phyloP scores from a whole-genome alignment of 306 rosid species.

The Cicer pinnatifidum region DNA sequence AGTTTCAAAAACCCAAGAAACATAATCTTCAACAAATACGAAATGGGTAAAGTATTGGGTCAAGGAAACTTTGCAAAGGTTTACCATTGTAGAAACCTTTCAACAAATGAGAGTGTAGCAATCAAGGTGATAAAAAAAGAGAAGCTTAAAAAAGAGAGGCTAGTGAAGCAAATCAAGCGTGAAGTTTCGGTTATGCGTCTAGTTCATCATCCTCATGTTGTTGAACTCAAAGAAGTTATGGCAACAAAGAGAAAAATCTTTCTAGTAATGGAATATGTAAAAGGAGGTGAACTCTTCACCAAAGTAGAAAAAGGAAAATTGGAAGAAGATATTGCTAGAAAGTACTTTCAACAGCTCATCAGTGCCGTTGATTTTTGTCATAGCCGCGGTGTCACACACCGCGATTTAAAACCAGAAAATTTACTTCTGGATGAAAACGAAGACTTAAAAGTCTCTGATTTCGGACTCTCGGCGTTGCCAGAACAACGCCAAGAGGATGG shows the following conservation, averaged over 20 bases:
- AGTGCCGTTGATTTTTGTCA: constrained; percentile 82
- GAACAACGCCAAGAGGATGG: constrained; percentile 75
- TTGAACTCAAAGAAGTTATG: constrained; percentile 83
- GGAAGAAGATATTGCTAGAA: constrained; percentile 63
- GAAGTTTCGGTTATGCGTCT: constrained; percentile 80
- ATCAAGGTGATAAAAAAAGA: constrained; percentile 74
- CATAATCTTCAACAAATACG: constrained; percentile 70
- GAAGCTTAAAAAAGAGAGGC: constrained; percentile 64
- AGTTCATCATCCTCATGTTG: constrained; percentile 76
- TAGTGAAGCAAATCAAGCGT: constrained; percentile 70
- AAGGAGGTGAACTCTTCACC: constrained; percentile 70
- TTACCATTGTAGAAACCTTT: constrained; percentile 54
- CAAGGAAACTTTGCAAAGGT: constrained; percentile 89
- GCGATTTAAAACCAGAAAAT: constrained; percentile 85
- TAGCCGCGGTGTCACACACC: constrained; percentile 81
- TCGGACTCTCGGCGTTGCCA: constrained; percentile 76
- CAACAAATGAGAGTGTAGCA: constrained; percentile 69
- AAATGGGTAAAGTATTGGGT: constrained; percentile 74
- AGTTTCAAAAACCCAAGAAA: constrained; percentile 34
- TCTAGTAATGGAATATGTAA: constrained; percentile 70
- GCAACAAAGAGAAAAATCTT: constrained; percentile 76
- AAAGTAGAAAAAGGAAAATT: constrained; percentile 64
- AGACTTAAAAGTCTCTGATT: constrained; percentile 78
- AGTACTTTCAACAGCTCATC: constrained; percentile 70
- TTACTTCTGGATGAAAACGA: constrained; percentile 68